Evolutionary conservation across 257 asterid species (phyloP).

Genomic region (Ballota nigra): DNA sequence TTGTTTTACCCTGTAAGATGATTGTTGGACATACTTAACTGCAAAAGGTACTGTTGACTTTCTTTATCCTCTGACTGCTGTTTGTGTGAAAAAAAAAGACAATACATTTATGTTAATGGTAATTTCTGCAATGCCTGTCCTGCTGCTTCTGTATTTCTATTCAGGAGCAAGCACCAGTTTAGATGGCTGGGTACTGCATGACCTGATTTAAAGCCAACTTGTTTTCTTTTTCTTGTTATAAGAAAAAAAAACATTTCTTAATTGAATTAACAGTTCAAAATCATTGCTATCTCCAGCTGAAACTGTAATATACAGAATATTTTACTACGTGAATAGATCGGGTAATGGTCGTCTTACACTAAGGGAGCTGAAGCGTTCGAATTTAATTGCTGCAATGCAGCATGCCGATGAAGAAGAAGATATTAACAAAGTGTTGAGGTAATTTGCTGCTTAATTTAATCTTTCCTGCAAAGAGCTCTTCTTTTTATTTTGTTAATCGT

Average conservation of each 20-base stretch:
- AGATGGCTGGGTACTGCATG: slow-evolving; percentile 2
- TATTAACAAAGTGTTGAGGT: slow-evolving; percentile 96
- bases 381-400: slow-evolving; percentile 90
- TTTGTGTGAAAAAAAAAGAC: slow-evolving; percentile 1
- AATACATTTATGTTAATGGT: slow-evolving; percentile 1
- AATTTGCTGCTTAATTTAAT: slow-evolving; percentile 26
- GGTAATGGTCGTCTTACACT: slow-evolving; percentile 90
- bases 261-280: slow-evolving; percentile 26
- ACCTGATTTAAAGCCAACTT: neutral
- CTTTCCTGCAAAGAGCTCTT: slow-evolving; percentile 2
- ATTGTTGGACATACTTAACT: neutral
- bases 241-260: neutral
- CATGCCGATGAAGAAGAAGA: slow-evolving; percentile 99
- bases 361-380: slow-evolving; percentile 85
- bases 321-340: slow-evolving; percentile 92
- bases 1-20: neutral
- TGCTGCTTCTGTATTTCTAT: slow-evolving; percentile 1
- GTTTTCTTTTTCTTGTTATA: neutral
- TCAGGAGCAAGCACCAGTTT: slow-evolving; percentile 19
- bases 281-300: slow-evolving; percentile 79
- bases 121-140: slow-evolving; percentile 9
- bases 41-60: neutral
- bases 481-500: slow-evolving; percentile 5
- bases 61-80: slow-evolving; percentile 15
- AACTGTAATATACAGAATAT: slow-evolving; percentile 95